Base-by-base conservation (phyloP, 306 rosid species). In the Castanopsis chinensis region DNA sequence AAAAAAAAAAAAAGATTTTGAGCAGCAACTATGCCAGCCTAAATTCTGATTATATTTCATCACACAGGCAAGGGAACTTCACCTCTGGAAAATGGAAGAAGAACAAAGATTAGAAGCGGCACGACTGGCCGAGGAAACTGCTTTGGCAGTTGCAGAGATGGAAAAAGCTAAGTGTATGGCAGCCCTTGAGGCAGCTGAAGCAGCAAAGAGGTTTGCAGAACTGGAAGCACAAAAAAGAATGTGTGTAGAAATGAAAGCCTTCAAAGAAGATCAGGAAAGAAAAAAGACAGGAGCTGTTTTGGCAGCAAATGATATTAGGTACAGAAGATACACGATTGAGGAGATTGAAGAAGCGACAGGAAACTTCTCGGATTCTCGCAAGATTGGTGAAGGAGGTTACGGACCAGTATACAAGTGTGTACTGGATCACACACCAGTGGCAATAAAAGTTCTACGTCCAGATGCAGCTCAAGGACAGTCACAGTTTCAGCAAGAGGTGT, bases 371-470 rank as follows among this genome's bases (percentile, higher is more conserved):
- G 75, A 65, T 19, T 45, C 86, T 41, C 84, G 81, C 68, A 92
- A 90, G 81, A 87, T 94, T 14, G 97, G 98, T 1, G 98, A 94
- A 89, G 97, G 98, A 63, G 97, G 97, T 58, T 94, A 92, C 64
- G 98, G 97, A 8, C 97, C 98, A 1, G 97, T 92, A 25, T 94
- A 74, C 75, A 83, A 78, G 69, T 82, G 90, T 59, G 91, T 90
- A 77, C 85, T 94, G 59, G 96, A 90, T 81, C 97, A 92, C 88
- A 94, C 98, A 1, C 71, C 77, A 12, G 97, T 94, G 17, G 98
- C 98, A 13, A 79, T 93, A 27, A 93, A 93, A 84, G 89, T 91
- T 72, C 86, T 91, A 4, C 87, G 86, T 37, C 92, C 95, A 12
- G 92, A 86, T 67, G 97, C 98, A 57, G 88, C 94, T 78, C 97